These are phyloP conservation scores for Myxozyma lipomycoides DNA, from an alignment of 805 yeast species.

Conservation along the genomic window DNA sequence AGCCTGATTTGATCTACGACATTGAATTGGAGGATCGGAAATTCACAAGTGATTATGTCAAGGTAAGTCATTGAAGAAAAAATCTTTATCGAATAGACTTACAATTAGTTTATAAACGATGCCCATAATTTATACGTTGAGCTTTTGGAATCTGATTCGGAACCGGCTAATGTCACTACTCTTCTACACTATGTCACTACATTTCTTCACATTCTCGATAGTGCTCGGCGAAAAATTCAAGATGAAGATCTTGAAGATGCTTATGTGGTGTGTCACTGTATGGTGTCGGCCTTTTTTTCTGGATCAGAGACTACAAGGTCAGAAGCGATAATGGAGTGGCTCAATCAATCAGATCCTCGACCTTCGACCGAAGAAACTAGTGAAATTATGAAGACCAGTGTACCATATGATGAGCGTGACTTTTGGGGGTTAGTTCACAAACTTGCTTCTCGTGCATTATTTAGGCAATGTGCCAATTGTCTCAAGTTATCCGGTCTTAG, in stretches of 20 bases:
- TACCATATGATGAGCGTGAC: constrained; percentile 24
- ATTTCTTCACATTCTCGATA: constrained; percentile 17
- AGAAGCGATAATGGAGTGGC: constrained; percentile 33
- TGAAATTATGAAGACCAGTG: constrained; percentile 23
- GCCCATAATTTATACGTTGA: constrained; percentile 13
- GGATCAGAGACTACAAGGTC: constrained; percentile 21
- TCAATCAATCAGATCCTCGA: constrained; percentile 29
- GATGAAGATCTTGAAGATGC: constrained; percentile 27
- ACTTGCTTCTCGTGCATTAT: constrained; percentile 28
- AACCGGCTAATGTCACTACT: constrained; percentile 4
- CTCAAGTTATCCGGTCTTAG: constrained; percentile 21
- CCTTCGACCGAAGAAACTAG: constrained; percentile 28
- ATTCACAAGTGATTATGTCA: constrained; percentile 16
- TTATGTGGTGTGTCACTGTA: constrained; percentile 26
- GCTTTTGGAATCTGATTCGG: constrained; percentile 8
- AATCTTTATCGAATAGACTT: background rate
- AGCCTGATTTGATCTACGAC: background rate
- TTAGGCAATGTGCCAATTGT: constrained; percentile 24
- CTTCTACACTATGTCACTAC: constrained; percentile 10
- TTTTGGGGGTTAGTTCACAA: constrained; percentile 30
- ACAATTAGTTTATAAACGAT: constrained; percentile 18
- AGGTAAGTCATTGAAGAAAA: constrained; percentile 4
- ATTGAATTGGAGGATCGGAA: background rate
- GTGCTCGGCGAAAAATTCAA: constrained; percentile 17
- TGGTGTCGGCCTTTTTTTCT: constrained; percentile 29